Base-by-base conservation (phyloP, 306 rosid species). In the Heteromeles arbutifolia region DNA sequence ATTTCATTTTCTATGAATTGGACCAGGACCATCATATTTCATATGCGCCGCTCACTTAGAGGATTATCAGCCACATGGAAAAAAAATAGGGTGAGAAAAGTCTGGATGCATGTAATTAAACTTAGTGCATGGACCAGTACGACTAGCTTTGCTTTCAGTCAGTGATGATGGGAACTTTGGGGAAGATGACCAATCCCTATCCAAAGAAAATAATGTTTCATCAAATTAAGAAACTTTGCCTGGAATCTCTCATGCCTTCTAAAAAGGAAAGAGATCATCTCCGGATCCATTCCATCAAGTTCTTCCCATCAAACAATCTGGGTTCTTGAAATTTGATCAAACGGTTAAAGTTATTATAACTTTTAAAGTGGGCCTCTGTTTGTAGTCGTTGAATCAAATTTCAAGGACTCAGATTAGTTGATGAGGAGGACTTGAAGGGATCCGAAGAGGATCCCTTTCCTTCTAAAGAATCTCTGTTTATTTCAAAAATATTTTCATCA, bases 41-140 rank as follows among this genome's bases (percentile, higher is more conserved):
- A 37, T 34, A 6, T 1, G 24, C 57, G 53, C 57, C 58, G 75
- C 24, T 74, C 45, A 52, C 75, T 62, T 59, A 41, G 72, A 70
- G 79, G 79, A 63, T 19, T 32, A 34, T 37, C 26, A 32, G 69
- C 48, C 28, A 34, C 26, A 65, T 9, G 12, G 68, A n/a, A 6
- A 44, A 7, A 11, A 63, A 58, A 7, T 29, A 63, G 79, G 84
- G 83, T 79, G 71, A 77, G 85, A 89, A 81, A 83, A 84, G 70
- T 67, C 32, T 37, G 70, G 52, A 24, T 63, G 65, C 53, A 14
- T 1, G 54, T 15, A 48, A 22, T 57, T 57, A 37, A 18, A 65
- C 69, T 65, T 21, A 8, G 43, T 48, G 54, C 54, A 50, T 70
- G 79, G 83, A 41, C 75, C 79, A 79, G 54, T 48, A 17, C 29